Evolutionary conservation across 1,139 yeast species (phyloP).

Genomic region (Saccharomyces hybrid): DNA sequence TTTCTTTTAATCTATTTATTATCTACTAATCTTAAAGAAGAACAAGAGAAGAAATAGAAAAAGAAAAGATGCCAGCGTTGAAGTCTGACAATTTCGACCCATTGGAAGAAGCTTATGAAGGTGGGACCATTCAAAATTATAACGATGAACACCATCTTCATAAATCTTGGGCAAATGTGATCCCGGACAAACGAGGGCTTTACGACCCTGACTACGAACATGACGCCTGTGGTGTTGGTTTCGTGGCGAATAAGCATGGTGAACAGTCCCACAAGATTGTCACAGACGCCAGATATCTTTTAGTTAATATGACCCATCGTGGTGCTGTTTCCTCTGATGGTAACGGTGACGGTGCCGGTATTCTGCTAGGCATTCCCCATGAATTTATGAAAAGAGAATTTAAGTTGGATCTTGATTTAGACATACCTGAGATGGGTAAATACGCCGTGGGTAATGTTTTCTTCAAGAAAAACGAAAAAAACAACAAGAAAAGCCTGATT

Average conservation of each 20-base stretch:
- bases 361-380: constrained; percentile 87
- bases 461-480: constrained; percentile 70
- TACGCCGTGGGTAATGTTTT: constrained; percentile 94
- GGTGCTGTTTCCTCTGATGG: constrained; percentile 97
- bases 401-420: constrained; percentile 39
- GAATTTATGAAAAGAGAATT: constrained; percentile 80
- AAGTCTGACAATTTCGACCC: constrained; percentile 27
- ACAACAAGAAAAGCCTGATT: constrained; percentile 35
- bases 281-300: constrained; percentile 77
- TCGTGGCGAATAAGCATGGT: constrained; percentile 92
- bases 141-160: constrained; percentile 34
- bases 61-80: constrained; percentile 7
- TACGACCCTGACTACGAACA: constrained; percentile 92
- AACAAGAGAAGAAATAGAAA: neutral
- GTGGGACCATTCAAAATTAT: constrained; percentile 40
- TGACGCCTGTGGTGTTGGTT: constrained; percentile 98
- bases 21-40: neutral
- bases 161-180: constrained; percentile 82
- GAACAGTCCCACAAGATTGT: constrained; percentile 82
- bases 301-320: constrained; percentile 97
- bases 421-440: constrained; percentile 70
- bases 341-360: constrained; percentile 99
- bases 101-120: constrained; percentile 27
- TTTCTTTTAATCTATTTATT: neutral
- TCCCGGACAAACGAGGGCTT: constrained; percentile 82